Conservation (phyloP, 2,329 filamentous ascomycete species). For the Annulohypoxylon truncatum region DNA sequence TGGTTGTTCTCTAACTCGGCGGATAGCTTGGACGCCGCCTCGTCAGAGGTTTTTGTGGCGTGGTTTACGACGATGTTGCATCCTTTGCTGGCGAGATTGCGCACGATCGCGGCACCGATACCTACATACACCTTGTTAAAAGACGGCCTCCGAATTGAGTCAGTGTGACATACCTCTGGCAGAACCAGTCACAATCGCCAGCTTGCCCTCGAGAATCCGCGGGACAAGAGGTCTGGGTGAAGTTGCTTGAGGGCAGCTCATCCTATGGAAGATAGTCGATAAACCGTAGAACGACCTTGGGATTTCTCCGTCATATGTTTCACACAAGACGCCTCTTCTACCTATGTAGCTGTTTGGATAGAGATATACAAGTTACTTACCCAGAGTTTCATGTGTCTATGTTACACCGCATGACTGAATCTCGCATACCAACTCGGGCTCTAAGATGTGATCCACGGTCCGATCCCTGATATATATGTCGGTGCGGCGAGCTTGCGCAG, state of each 20-base stretch:
- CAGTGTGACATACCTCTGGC: constrained; percentile 56
- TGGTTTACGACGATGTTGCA: constrained; percentile 70
- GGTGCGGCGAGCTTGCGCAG: not conserved
- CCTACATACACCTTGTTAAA: constrained; percentile 52
- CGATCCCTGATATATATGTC: constrained; percentile 3
- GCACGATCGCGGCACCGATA: constrained; percentile 69
- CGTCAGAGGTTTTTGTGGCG: constrained; percentile 65
- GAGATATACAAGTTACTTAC: not conserved
- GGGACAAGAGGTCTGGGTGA: not conserved
- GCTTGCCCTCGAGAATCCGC: constrained; percentile 56
- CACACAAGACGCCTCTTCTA: not conserved
- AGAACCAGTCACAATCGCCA: constrained; percentile 64
- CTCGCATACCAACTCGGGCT: not conserved
- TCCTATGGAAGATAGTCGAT: not conserved
- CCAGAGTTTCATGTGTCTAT: not conserved
- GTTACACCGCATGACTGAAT: not conserved
- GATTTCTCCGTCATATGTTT: not conserved
- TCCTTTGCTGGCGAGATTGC: constrained; percentile 70
- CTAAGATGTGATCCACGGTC: constrained; percentile 1
- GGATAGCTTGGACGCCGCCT: constrained; percentile 60
- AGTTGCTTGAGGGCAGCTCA: not conserved
- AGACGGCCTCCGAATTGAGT: not conserved
- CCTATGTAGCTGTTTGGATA: not conserved
- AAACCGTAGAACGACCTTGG: not conserved
- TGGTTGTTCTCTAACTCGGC: constrained; percentile 59